These are phyloP conservation scores for Elongisporangium senticosum DNA, from an alignment of 352 stramenopile species.

Conservation along the genomic window DNA sequence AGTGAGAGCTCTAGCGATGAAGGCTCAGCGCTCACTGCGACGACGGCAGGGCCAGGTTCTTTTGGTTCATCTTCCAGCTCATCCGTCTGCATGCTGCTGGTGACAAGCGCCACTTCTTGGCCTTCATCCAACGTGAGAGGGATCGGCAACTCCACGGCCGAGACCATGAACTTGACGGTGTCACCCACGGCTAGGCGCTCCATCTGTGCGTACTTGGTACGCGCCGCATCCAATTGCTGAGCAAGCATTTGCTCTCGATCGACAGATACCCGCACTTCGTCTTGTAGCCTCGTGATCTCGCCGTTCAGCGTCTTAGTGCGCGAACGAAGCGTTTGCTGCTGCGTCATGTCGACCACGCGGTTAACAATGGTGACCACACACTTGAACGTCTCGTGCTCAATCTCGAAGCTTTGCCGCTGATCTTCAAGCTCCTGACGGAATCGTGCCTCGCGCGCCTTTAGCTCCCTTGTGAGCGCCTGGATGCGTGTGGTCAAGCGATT, in stretches of 20 bases:
- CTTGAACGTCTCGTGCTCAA: slow-evolving; percentile 10
- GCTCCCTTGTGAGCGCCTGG: background rate
- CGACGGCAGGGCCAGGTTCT: background rate
- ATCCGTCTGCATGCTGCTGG: slow-evolving; percentile 9
- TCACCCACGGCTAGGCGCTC: slow-evolving; percentile 34
- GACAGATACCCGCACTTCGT: slow-evolving; percentile 15
- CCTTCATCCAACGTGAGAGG: slow-evolving; percentile 7
- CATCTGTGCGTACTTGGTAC: slow-evolving; percentile 22
- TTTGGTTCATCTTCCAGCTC: background rate
- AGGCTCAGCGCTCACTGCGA: background rate
- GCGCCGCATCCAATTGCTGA: slow-evolving; percentile 17
- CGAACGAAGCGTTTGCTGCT: slow-evolving; percentile 13
- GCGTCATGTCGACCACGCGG: slow-evolving; percentile 35
- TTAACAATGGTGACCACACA: slow-evolving; percentile 38
- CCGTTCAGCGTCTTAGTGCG: slow-evolving; percentile 19
- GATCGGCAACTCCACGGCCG: slow-evolving; percentile 25
- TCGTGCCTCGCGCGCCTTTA: background rate
- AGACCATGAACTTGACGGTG: slow-evolving; percentile 37
- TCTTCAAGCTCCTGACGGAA: slow-evolving; percentile 6
- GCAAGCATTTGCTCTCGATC: slow-evolving; percentile 30
- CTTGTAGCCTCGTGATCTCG: slow-evolving; percentile 30
- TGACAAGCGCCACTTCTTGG: background rate
- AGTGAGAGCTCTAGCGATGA: slow-evolving; percentile 7
- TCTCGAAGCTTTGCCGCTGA: slow-evolving; percentile 12
- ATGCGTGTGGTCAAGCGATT: background rate